These are phyloP conservation scores for Marchantia polymorpha DNA, from an alignment of 225 moss, liverwort and hornwort species.

Conservation along the genomic window DNA sequence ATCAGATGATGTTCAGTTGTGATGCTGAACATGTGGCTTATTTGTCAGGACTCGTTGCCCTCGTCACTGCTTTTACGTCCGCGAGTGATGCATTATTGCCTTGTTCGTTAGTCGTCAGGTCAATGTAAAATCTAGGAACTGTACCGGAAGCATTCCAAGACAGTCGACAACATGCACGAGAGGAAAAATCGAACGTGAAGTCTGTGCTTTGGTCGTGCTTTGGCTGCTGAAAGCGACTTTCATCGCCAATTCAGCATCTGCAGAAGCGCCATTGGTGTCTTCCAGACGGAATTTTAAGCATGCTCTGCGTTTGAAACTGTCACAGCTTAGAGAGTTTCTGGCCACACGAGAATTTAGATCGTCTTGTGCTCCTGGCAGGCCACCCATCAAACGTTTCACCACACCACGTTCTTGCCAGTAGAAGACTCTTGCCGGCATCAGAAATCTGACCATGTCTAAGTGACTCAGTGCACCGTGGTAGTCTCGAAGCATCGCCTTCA, in stretches of 20 bases:
- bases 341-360: constrained; percentile 2
- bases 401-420: constrained; percentile 11
- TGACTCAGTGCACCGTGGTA: background rate
- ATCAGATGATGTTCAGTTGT: no score
- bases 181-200: background rate
- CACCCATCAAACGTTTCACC: constrained; percentile 17
- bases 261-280: constrained; percentile 8
- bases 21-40: no score
- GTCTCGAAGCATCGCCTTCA: background rate
- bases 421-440: background rate
- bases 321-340: background rate
- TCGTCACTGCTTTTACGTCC: no score
- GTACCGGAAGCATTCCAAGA: background rate
- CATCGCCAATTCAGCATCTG: constrained; percentile 19
- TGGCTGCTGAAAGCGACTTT: background rate
- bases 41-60: no score
- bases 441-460: background rate
- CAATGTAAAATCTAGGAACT: background rate
- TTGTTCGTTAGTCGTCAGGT: background rate
- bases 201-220: background rate
- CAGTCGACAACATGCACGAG: background rate
- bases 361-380: background rate
- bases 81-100: no score
- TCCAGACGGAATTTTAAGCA: background rate
- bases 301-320: constrained; percentile 17